Evolutionary conservation across 2,329 filamentous ascomycete species (phyloP), one percentile per base, ranked within the genome.

Genomic region (Hymenoscyphus albidus): DNA sequence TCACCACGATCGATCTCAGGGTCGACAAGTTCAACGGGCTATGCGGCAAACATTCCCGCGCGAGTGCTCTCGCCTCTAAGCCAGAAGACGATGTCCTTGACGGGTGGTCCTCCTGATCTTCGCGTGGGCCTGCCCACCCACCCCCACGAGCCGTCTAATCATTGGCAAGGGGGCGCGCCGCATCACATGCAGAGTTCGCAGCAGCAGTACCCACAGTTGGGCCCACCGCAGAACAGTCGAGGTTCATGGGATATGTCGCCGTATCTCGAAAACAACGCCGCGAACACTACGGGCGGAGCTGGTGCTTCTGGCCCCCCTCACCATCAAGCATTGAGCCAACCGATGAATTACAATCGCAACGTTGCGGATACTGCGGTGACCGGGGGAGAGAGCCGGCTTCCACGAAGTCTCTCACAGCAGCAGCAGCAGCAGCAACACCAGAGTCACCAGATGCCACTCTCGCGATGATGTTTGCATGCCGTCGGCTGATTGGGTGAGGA

Each of bases 231-330:
- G 51, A 68, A 65, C 61, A 63, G 58, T 62, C 70, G 74, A 60
- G 58, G 64, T 64, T 70, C 73, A 56, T 76, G 74, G 74, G 74
- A 76, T 62, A 73, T 76, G 64, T 66, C 72, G 31, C 27, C 27
- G 27, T 76, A 74, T 69, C 70, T 75, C 55, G 73, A 75, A n/a
- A 65, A 68, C 58, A 69, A 63, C 62, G 63, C 71, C 59, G 70
- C 73, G 63, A 70, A 70, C 68, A 65, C 72, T 68, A 68, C 63
- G 64, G 69, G 69, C 64, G 44, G n/a, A 48, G 44, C 16, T 9
- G n/a, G n/a, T 48, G 44, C 18, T 48, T 48, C 44, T 48, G 6
- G 44, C n/a, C 68, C 66, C 67, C 68, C 72, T 40, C 62, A 59
- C 55, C 60, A 66, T n/a, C 68, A 68, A 48, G 35, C 63, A n/a